Conservation (phyloP, 306 rosid genomes). For the Albizia julibrissin region DNA sequence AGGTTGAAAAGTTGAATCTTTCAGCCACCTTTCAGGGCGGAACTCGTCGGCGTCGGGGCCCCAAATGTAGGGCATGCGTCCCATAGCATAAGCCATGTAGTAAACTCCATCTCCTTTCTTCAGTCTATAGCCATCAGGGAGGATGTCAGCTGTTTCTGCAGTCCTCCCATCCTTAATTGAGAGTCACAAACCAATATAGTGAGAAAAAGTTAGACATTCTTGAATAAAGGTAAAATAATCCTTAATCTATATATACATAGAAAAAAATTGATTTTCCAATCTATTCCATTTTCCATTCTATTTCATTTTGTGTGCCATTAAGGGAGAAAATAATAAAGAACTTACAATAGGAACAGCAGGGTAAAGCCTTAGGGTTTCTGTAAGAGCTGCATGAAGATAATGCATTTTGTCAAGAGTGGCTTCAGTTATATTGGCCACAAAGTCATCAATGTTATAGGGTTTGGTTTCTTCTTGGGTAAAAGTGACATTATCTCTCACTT, state of each 20-base stretch:
- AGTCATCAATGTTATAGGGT: constrained; percentile 45
- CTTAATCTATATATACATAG: too few species aligned
- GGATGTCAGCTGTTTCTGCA: constrained; percentile 55
- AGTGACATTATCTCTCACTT: constrained; percentile 51
- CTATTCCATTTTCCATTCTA: too few species aligned
- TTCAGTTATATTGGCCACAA: constrained; percentile 51
- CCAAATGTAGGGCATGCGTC: constrained; percentile 76
- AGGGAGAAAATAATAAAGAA: background rate
- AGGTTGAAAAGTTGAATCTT: constrained; percentile 54
- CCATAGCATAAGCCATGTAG: constrained; percentile 74
- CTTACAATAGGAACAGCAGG: constrained; percentile 69
- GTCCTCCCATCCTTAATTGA: constrained; percentile 57
- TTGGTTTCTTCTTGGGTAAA: constrained; percentile 41
- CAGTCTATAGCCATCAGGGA: constrained; percentile 70
- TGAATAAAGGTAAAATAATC: background rate
- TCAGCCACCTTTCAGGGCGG: constrained; percentile 76
- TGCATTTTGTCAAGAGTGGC: constrained; percentile 68
- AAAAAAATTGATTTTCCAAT: too few species aligned
- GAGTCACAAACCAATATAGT: background rate
- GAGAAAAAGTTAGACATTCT: background rate
- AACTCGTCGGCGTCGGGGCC: constrained; percentile 70
- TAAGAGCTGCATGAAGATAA: constrained; percentile 76
- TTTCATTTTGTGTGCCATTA: too few species aligned
- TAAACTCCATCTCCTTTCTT: constrained; percentile 65
- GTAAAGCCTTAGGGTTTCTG: constrained; percentile 83